These are phyloP conservation scores for Lonicera japonica DNA, from an alignment of 129 eudicot species.

Conservation along the genomic window DNA sequence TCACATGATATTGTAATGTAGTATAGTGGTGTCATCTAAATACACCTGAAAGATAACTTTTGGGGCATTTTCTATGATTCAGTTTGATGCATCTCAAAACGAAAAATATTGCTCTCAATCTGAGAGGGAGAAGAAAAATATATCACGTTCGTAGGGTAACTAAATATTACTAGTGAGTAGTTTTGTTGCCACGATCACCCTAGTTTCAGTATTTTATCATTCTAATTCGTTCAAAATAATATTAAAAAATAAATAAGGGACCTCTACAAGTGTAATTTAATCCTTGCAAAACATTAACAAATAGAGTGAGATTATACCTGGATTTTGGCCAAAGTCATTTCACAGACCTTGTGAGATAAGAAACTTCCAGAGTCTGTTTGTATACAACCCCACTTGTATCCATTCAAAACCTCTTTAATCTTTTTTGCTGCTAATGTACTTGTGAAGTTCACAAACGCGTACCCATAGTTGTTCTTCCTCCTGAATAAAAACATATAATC, in stretches of 20 bases:
- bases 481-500: conserved; percentile 1
- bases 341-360: conserved; percentile 17
- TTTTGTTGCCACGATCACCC: too few species aligned
- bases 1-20: too few species aligned
- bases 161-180: too few species aligned
- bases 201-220: too few species aligned
- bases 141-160: neutral
- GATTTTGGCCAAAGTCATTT: conserved; percentile 22
- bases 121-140: too few species aligned
- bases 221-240: too few species aligned
- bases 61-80: too few species aligned
- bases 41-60: neutral
- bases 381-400: conserved; percentile 10
- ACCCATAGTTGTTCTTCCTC: conserved; percentile 24
- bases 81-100: too few species aligned
- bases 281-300: neutral
- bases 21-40: too few species aligned
- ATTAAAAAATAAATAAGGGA: too few species aligned
- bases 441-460: conserved; percentile 40
- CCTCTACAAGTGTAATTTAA: too few species aligned
- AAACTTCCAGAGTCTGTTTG: neutral
- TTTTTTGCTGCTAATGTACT: conserved; percentile 8
- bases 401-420: conserved; percentile 2
- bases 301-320: conserved; percentile 19
- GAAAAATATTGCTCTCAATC: too few species aligned